A percentile compares a stretch with the other conserved stretches of the same genome.
Evolutionary conservation across 495 filamentous ascomycete species (phyloP).

Genomic region (Coniosporium apollinis): DNA sequence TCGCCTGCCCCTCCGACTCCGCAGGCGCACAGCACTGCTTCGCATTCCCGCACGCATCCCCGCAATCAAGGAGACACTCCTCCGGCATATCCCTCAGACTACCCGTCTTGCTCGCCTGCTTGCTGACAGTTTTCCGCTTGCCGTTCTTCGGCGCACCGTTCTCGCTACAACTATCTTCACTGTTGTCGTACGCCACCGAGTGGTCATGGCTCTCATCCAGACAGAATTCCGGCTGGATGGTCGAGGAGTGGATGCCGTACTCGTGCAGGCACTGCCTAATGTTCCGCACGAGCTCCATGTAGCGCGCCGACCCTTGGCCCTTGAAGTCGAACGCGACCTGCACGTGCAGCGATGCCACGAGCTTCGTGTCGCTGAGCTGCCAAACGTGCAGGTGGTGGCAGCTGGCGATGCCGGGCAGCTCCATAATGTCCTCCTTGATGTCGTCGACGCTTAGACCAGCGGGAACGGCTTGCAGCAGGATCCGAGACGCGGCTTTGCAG

Average conservation of each 20-base stretch:
- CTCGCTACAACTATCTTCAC: constrained; percentile 16
- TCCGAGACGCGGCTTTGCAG: constrained; percentile 82
- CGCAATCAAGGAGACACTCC: constrained; percentile 69
- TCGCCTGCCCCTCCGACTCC: neutral
- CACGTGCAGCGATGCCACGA: constrained; percentile 82
- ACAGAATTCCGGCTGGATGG: constrained; percentile 92
- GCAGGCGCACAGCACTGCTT: constrained; percentile 50
- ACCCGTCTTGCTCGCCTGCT: constrained; percentile 27
- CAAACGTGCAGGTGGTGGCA: constrained; percentile 96
- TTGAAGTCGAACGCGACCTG: constrained; percentile 65
- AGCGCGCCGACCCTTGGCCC: constrained; percentile 54
- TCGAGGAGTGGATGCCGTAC: constrained; percentile 94
- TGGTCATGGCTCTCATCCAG: constrained; percentile 39
- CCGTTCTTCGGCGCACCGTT: constrained; percentile 16
- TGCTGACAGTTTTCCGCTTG: constrained; percentile 14
- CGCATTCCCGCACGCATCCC: constrained; percentile 56
- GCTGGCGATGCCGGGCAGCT: constrained; percentile 64
- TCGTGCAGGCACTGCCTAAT: constrained; percentile 78
- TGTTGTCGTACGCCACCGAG: constrained; percentile 1
- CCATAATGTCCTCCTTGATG: constrained; percentile 79
- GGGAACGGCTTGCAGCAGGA: constrained; percentile 84
- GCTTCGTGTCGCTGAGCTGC: constrained; percentile 87
- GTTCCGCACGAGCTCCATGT: constrained; percentile 72
- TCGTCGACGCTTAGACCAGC: constrained; percentile 73
- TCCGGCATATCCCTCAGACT: constrained; percentile 38